phyloP scores from a whole-genome alignment of 768 basidiomycete genomes.

The Cyathus striatus region DNA sequence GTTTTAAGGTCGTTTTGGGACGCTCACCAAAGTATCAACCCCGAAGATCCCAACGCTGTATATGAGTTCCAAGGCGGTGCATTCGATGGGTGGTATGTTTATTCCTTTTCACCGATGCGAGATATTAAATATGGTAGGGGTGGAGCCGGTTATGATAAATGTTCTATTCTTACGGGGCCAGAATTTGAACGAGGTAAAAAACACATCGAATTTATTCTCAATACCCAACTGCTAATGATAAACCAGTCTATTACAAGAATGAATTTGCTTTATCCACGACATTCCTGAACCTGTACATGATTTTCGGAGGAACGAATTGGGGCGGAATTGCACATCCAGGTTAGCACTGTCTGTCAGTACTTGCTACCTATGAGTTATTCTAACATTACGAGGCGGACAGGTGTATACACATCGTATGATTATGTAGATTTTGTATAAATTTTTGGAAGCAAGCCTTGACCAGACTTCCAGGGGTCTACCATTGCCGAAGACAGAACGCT shows the following conservation, averaged over 20 bases:
- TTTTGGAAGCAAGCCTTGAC: no score
- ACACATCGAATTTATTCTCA: background rate
- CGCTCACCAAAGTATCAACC: conserved; percentile 29
- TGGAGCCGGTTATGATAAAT: conserved; percentile 27
- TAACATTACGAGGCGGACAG: conserved; percentile 8
- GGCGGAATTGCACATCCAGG: conserved; percentile 36
- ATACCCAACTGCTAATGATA: background rate
- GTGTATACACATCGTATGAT: conserved; percentile 41
- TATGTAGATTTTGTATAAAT: conserved; percentile 30
- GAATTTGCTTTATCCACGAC: conserved; percentile 42
- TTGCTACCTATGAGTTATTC: background rate
- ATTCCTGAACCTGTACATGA: conserved; percentile 46
- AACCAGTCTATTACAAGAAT: conserved; percentile 42
- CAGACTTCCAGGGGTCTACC: conserved; percentile 34
- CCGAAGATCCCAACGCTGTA: conserved; percentile 32
- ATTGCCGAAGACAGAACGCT: conserved; percentile 48
- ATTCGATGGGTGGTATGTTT: conserved; percentile 40
- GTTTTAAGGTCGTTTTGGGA: conserved; percentile 29
- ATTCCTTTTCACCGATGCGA: background rate
- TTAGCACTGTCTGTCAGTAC: conserved; percentile 5
- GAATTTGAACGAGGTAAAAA: conserved; percentile 42
- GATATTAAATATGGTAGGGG: conserved; percentile 23
- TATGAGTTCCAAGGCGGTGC: conserved; percentile 48
- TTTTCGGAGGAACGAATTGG: conserved; percentile 48
- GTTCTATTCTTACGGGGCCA: conserved; percentile 28